Conservation (phyloP, 2,329 filamentous ascomycete genomes). For the Ascochyta viciae-villosae region DNA sequence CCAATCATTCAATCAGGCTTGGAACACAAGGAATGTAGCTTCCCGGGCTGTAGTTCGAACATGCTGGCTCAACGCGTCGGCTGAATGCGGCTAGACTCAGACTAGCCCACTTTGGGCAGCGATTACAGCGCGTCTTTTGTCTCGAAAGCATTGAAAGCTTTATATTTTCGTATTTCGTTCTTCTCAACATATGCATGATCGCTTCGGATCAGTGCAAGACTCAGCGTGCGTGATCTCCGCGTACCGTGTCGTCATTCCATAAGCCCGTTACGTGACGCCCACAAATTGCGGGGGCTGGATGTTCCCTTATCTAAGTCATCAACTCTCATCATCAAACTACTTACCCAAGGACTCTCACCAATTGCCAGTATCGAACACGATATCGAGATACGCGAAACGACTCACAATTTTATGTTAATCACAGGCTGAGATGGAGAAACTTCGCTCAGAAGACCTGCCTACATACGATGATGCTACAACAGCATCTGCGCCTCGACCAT, state of each 20-base stretch:
- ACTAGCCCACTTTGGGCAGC: too few species aligned
- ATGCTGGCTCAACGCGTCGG: too few species aligned
- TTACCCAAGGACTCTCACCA: background rate
- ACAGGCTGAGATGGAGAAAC: conserved; percentile 27
- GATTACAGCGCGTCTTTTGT: too few species aligned
- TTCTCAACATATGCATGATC: too few species aligned
- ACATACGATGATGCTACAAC: conserved; percentile 33
- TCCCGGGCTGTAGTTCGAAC: too few species aligned
- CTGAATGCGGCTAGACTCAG: too few species aligned
- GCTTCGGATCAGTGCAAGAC: too few species aligned
- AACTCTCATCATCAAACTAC: background rate
- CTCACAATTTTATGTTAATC: background rate
- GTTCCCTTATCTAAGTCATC: background rate
- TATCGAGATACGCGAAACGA: background rate
- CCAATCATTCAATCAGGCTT: too few species aligned
- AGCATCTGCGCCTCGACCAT: conserved; percentile 10
- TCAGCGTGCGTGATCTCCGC: too few species aligned
- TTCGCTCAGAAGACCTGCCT: conserved; percentile 22
- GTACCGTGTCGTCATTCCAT: conserved; percentile 1
- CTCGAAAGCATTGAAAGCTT: too few species aligned
- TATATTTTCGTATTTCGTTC: too few species aligned
- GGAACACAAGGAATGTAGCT: too few species aligned
- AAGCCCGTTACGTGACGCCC: conserved; percentile 9
- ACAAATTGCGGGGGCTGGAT: conserved; percentile 12
- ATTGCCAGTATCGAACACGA: background rate